Percentiles rank a stretch among this genome's conserved stretches.
phyloP scores from a whole-genome alignment of 2,329 filamentous ascomycete genomes.

The Paecilomyces niveus region DNA sequence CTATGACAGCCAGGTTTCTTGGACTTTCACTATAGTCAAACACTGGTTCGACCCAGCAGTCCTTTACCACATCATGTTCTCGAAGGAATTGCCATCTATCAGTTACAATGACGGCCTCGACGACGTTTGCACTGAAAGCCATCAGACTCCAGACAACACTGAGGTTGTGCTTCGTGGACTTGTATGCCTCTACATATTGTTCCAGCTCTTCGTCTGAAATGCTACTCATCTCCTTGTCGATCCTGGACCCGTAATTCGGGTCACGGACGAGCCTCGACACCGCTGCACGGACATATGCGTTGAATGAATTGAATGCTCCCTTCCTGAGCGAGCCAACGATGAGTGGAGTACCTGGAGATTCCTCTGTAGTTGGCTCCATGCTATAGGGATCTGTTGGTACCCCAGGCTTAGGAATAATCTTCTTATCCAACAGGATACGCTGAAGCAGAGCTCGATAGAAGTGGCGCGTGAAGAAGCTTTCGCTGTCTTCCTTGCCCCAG shows the following conservation, averaged over 20 bases:
- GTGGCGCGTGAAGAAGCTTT: slow-evolving; percentile 83
- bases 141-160: slow-evolving; percentile 89
- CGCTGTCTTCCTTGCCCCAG: slow-evolving; percentile 76
- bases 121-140: slow-evolving; percentile 85
- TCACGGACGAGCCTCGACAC: slow-evolving; percentile 64
- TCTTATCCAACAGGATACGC: slow-evolving; percentile 81
- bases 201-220: slow-evolving; percentile 71
- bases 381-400: slow-evolving; percentile 21
- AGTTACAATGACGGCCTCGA: slow-evolving; percentile 82
- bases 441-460: slow-evolving; percentile 89
- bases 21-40: slow-evolving; percentile 85
- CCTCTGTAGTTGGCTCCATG: background rate
- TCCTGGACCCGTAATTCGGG: slow-evolving; percentile 52
- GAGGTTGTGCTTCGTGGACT: slow-evolving; percentile 66
- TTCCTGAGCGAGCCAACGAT: slow-evolving; percentile 83
- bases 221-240: slow-evolving; percentile 57
- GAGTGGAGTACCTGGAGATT: slow-evolving; percentile 53
- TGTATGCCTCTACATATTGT: slow-evolving; percentile 60
- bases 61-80: slow-evolving; percentile 67
- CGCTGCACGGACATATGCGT: slow-evolving; percentile 72
- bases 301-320: slow-evolving; percentile 67
- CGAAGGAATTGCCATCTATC: slow-evolving; percentile 83
- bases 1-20: slow-evolving; percentile 86
- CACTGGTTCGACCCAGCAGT: slow-evolving; percentile 86
- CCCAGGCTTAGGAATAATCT: slow-evolving; percentile 58